A percentile compares a stretch with the other conserved stretches of the same genome.
These are phyloP conservation scores for Cladosporium sp. DNA, from an alignment of 2,329 filamentous ascomycete species.

Conservation along the genomic window DNA sequence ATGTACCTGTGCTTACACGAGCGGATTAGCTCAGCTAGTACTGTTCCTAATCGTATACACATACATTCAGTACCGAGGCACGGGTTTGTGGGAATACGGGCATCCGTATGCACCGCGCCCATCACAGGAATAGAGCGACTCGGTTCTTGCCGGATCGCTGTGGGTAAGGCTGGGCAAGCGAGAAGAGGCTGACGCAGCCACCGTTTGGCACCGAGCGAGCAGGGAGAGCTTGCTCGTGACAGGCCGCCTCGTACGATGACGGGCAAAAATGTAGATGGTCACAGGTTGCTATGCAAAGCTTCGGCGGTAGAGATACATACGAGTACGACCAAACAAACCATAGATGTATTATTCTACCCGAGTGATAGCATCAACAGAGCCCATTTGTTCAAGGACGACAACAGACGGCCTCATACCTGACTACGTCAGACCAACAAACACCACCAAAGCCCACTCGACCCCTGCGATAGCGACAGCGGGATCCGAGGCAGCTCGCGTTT, in stretches of 20 bases:
- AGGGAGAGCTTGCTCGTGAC: neutral
- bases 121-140: neutral
- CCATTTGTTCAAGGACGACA: neutral
- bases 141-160: constrained; percentile 8
- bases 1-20: neutral
- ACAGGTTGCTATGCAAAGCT: neutral
- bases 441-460: neutral
- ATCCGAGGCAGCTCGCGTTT: neutral
- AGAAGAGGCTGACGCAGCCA: constrained; percentile 6
- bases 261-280: neutral
- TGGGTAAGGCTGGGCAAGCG: constrained; percentile 10
- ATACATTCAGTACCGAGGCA: neutral
- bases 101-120: neutral
- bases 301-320: neutral
- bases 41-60: neutral
- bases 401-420: neutral
- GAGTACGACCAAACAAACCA: neutral
- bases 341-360: neutral
- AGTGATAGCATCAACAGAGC: neutral
- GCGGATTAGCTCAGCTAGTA: neutral
- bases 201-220: constrained; percentile 11
- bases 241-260: neutral
- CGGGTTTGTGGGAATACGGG: neutral
- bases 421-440: neutral
- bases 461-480: neutral